Evolutionary conservation across 805 yeast genomes (phyloP), one percentile per base, ranked within the genome.

Genomic region (Yamadazyma phyllophila): DNA sequence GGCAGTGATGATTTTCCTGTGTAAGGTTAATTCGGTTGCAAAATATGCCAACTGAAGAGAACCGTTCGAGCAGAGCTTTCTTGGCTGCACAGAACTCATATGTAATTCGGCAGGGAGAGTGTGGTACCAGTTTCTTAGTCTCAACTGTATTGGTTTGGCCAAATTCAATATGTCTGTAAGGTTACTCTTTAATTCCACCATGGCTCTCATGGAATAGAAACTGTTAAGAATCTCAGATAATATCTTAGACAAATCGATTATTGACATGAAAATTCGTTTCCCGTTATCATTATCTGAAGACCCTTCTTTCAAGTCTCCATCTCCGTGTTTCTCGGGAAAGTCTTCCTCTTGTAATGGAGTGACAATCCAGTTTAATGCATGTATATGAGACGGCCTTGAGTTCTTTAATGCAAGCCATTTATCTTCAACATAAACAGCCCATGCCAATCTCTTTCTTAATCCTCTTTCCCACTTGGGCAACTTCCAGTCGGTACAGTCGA

Each of bases 401-500:
- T 88, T 95, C 43, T 82, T 80, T 40, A 91, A 66, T 1, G 96
- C 73, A 8, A 85, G 75, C 98, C 98, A 92, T 60, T 91, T 89
- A 58, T 90, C 97, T 62, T 90, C 96, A 42, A 86, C 72, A 73
- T 81, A 92, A 1, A 90, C 94, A 0, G 97, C 97, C 98, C 99
- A 92, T 0, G 97, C 96, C 40, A 92, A 66, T 47, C 98, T 73
- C 55, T 88, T 79, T 43, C 99, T 74, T 40, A 92, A 67, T 5
- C 96, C 95, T 41, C 96, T 74, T 60, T 92, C 99, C 98, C 98
- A 94, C 55, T 85, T 83, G 0, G 98, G 98, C 30, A 92, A 67
- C 57, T 86, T 83, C 99, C 99, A 92, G 52, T 77, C 79, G 46
- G 85, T 82, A 57, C 97, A 91, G 59, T 91, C 92, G n/a, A 88